Base-by-base conservation (phyloP, 768 basidiomycete species). In the Mycena pura region DNA sequence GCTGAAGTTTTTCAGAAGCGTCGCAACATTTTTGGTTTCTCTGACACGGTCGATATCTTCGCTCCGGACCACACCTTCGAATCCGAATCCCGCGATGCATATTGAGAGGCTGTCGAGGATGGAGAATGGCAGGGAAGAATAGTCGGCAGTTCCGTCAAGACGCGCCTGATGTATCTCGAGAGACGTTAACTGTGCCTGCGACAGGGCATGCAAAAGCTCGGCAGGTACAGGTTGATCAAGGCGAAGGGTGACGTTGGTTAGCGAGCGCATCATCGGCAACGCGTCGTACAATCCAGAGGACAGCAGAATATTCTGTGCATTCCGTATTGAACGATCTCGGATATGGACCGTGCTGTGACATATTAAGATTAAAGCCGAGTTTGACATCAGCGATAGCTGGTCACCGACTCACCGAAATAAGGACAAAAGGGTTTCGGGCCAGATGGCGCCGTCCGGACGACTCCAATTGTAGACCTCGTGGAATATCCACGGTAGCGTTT, bases 161-260 rank as follows among this genome's bases (percentile, higher is more conserved):
- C 54, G 54, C 11, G 44, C 54, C 4, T 56, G 44, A 25, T 56
- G 54, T 14, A 56, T 38, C 22, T 56, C 54, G 24, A 56, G 54
- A 17, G 11, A 22, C 9, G 43, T 27, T 4, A 56, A n/a, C 13
- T 25, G 44, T 3, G 54, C 54, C 32, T n/a, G 28, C 21, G 44
- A 36, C 11, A 56, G 43, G 4, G 54, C 43, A 0, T 29, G 21
- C 9, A 46, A 28, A 2, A 56, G 24, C 32, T 44, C 31, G 4
- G 44, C 22, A 34, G 54, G 54, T 7, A 56, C 19, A 6, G 43
- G 43, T 14, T 29, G 6, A 5, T 36, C 41, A 3, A 56, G 31
- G 4, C 54, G 44, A 11, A 56, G 14, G 19, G 54, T 56, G 3
- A 56, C 24, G 14, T 36, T 36, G 15, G 31, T 56, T 8, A 56